Base-by-base conservation (phyloP, 2,329 filamentous ascomycete species). In the Penicillium sp. region DNA sequence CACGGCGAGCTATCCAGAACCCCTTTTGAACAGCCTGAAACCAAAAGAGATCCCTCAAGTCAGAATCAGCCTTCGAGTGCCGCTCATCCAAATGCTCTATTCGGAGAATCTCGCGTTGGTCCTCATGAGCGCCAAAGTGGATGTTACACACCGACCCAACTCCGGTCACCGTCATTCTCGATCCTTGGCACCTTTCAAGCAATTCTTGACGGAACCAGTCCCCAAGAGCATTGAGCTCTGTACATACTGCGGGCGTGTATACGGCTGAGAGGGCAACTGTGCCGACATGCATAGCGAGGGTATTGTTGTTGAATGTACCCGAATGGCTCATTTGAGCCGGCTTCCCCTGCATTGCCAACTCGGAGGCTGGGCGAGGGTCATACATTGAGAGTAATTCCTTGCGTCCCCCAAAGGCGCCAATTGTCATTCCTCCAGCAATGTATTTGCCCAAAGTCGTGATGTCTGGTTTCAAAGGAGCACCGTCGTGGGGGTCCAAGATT, bases 231-330 rank as follows among this genome's bases (percentile, higher is more conserved):
- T 71, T 71, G 33, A 71, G 42, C 2, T 47, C 46, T 24, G 49
- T 43, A 5, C 69, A 45, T 21, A 51, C 53, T 15, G 63, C 58
- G 24, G 34, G 13, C 23, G 57, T 49, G 54, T 63, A 41, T 70
- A 62, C 16, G 2, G 50, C 29, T 5, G 58, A 52, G 15, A 47
- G 10, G 3, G 52, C 78, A 5, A 67, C 70, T 33, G 72, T 65
- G 1, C 84, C 85, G 7, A 81, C 80, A 23, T 75, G 72, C 76
- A 86, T 87, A 1, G 79, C 79, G 6, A 86, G 68, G 2, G 77
- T 76, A 65, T 88, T 88, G 64, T 89, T 88, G 66, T 87, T 87
- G 67, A 86, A 87, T 0, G 85, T 87, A 1, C 85, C 85, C 0
- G 83, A 81, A 60, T 87, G 84, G 39, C 28, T 47, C 23, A 43